Evolutionary conservation across 192 early-diverging fungal genomes (phyloP), one percentile per base, ranked within the genome.

Genomic region (Rhizoclosmatium sp.): DNA sequence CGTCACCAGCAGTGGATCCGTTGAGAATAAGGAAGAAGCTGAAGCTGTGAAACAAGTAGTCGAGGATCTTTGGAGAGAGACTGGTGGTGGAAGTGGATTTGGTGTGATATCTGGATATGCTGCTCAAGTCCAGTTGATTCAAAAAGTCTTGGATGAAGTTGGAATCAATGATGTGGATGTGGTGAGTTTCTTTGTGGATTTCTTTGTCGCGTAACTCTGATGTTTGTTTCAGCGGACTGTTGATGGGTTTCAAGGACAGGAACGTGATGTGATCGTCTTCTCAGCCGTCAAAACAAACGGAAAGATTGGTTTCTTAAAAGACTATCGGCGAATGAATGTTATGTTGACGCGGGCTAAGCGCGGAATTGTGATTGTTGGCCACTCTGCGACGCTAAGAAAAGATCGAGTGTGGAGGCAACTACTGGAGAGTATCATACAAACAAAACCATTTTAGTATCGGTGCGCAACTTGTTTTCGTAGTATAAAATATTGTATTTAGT

Each of bases 211-310:
- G 44, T 42, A 47, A 9, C 44, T 21, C 44, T 39, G 14, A 44
- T 21, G 7, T 46, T 69, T 19, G 7, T 69, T 10, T 12, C 44
- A 69, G 67, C 67, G 67, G 12, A 69, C 67, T 19, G 47, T 69
- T 5, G 67, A 69, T 48, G 67, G 67, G 14, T 69, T 69, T 48
- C 67, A 69, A 23, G 67, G 67, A 40, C 67, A 69, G 23, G 67
- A 69, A 23, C 4, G 67, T 10, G 46, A 69, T 0, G 67, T 69
- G 41, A 69, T 69, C 23, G 44, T 69, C 4, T 69, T 69, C 44
- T 69, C 67, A 10, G 67, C 41, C 4, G 67, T 69, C 21, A 40
- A 47, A 48, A 39, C 67, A 19, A 69, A 69, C n/a, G 67, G 46
- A n/a, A 48, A 69, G 4, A 10, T 69, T 4, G 67, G 67, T 9